These are phyloP conservation scores for Spathaspora arborariae DNA, from an alignment of 805 yeast species.

Conservation along the genomic window DNA sequence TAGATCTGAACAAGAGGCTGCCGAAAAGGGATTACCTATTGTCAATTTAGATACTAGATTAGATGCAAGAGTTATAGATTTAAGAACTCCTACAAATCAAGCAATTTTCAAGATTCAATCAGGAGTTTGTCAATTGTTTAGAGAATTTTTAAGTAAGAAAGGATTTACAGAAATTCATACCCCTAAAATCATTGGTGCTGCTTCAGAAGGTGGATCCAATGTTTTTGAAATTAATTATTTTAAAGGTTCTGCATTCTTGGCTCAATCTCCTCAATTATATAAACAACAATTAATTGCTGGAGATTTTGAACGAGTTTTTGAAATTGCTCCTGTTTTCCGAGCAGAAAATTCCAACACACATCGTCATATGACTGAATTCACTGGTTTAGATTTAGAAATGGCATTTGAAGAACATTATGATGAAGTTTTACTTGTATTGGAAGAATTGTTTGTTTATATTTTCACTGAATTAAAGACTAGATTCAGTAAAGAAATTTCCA, in stretches of 20 bases:
- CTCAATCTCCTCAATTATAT: conserved; percentile 97
- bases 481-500: conserved; percentile 78
- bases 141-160: conserved; percentile 70
- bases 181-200: conserved; percentile 91
- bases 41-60: conserved; percentile 95
- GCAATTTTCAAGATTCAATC: conserved; percentile 93
- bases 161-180: conserved; percentile 91
- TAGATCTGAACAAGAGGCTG: conserved; percentile 92
- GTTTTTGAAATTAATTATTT: conserved; percentile 93
- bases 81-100: conserved; percentile 96
- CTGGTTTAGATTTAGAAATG: conserved; percentile 97
- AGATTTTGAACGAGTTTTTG: conserved; percentile 94
- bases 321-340: conserved; percentile 96
- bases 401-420: conserved; percentile 97
- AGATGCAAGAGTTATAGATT: conserved; percentile 92
- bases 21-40: conserved; percentile 84
- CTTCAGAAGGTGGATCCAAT: conserved; percentile 97
- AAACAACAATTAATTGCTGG: conserved; percentile 98
- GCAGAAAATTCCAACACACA: conserved; percentile 99
- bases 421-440: conserved; percentile 66
- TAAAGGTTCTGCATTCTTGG: conserved; percentile 88
- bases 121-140: conserved; percentile 83
- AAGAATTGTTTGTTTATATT: conserved; percentile 80
- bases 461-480: conserved; percentile 79
- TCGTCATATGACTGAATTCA: conserved; percentile 98